A percentile compares a stretch with the other conserved stretches of the same genome.
Conservation (phyloP, 768 basidiomycete species). For the Rhizopogon roseolus region DNA sequence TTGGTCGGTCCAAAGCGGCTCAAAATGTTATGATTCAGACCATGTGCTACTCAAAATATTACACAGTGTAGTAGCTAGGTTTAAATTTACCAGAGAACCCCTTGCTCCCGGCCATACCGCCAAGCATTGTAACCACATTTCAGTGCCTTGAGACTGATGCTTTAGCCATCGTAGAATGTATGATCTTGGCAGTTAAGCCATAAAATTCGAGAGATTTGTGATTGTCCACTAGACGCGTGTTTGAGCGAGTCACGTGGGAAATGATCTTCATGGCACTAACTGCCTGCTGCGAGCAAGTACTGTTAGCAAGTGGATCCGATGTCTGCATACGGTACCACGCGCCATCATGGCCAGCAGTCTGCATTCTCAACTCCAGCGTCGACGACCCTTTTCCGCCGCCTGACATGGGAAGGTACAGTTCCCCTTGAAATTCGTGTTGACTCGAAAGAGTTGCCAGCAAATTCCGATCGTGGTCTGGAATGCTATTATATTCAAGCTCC, state of each 20-base stretch:
- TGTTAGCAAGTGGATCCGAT: slow-evolving; percentile 21
- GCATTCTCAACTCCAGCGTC: slow-evolving; percentile 49
- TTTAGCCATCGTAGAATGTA: too few relatives aligned
- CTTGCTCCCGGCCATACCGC: too few relatives aligned
- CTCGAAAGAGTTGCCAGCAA: slow-evolving; percentile 84
- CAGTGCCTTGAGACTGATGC: too few relatives aligned
- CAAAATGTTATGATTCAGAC: background rate
- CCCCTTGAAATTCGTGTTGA: slow-evolving; percentile 88
- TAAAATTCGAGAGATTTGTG: too few relatives aligned
- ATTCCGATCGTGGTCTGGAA: slow-evolving; percentile 84
- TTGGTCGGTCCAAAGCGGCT: background rate
- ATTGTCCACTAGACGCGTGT: background rate
- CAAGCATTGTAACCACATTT: too few relatives aligned
- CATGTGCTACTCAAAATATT: too few relatives aligned
- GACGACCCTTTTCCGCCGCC: slow-evolving; percentile 79
- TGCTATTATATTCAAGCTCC: slow-evolving; percentile 90
- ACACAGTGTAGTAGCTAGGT: too few relatives aligned
- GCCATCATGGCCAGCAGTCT: slow-evolving; percentile 39
- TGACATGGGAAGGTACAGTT: slow-evolving; percentile 89
- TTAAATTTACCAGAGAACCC: too few relatives aligned
- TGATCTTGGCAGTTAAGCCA: too few relatives aligned
- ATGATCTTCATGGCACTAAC: background rate
- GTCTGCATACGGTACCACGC: slow-evolving; percentile 50
- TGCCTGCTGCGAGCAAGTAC: background rate
- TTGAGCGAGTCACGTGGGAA: background rate